phyloP scores from a whole-genome alignment of 805 yeast genomes.

The Pichia ethanolica region DNA sequence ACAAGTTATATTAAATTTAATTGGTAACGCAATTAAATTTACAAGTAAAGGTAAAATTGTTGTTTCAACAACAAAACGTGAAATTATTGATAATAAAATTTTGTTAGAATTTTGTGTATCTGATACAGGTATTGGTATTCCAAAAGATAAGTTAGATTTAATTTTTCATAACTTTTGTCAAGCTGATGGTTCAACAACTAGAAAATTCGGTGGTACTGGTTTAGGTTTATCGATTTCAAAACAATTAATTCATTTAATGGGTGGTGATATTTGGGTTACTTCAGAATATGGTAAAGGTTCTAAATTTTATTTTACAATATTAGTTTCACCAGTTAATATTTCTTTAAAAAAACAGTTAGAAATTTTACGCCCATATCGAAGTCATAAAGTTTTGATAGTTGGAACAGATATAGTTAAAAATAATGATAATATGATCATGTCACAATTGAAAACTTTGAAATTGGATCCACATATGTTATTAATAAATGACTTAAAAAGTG shows the following conservation, averaged over 20 bases:
- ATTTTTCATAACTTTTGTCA: conserved; percentile 88
- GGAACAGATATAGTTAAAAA: conserved; percentile 52
- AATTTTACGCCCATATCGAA: conserved; percentile 60
- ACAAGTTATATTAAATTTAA: conserved; percentile 78
- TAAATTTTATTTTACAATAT: conserved; percentile 72
- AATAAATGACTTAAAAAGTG: conserved; percentile 43
- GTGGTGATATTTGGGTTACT: conserved; percentile 89
- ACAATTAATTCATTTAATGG: conserved; percentile 83
- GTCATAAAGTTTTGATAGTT: conserved; percentile 63
- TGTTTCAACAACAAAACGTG: conserved; percentile 45
- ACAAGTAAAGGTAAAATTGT: conserved; percentile 79
- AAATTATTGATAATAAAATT: conserved; percentile 34
- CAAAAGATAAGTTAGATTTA: conserved; percentile 73
- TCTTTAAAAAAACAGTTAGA: conserved; percentile 59
- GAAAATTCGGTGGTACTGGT: conserved; percentile 92
- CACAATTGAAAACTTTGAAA: conserved; percentile 46
- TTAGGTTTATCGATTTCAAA: conserved; percentile 82
- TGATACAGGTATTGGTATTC: conserved; percentile 89
- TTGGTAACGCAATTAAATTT: conserved; percentile 86
- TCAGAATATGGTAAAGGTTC: conserved; percentile 77
- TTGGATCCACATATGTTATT: conserved; percentile 51
- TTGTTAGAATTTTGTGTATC: conserved; percentile 76
- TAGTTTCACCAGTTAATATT: conserved; percentile 65
- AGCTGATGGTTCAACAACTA: conserved; percentile 89
- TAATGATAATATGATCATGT: conserved; percentile 44